A percentile compares a stretch with the other conserved stretches of the same genome.
Conservation (phyloP, 1,139 yeast species). For the Fermentozyma sake region DNA sequence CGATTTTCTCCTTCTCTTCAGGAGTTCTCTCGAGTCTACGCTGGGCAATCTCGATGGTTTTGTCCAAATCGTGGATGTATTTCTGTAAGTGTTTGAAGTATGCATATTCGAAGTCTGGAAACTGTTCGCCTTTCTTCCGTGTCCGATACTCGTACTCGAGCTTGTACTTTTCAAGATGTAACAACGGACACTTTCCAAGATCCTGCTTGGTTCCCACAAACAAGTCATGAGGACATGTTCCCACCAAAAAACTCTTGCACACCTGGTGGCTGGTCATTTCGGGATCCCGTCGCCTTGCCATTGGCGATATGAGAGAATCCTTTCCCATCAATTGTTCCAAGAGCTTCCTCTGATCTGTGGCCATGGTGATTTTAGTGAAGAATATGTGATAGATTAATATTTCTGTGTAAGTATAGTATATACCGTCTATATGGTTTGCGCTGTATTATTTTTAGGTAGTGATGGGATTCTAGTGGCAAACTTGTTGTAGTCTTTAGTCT, state of each 20-base stretch:
- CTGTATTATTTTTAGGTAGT: too few species aligned
- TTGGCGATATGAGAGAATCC: constrained; percentile 43
- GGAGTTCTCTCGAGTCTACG: constrained; percentile 70
- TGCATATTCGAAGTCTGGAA: constrained; percentile 70
- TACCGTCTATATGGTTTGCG: too few species aligned
- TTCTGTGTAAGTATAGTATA: too few species aligned
- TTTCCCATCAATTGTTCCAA: constrained; percentile 83
- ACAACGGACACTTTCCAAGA: constrained; percentile 72
- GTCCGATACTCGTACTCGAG: constrained; percentile 63
- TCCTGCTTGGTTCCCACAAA: constrained; percentile 82
- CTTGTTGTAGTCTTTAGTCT: too few species aligned
- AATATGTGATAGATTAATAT: neutral
- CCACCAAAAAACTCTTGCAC: constrained; percentile 79
- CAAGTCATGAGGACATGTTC: constrained; percentile 84
- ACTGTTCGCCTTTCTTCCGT: constrained; percentile 48
- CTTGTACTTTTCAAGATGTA: constrained; percentile 74
- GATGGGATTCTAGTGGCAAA: too few species aligned
- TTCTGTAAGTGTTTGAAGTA: constrained; percentile 52
- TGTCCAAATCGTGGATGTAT: constrained; percentile 64
- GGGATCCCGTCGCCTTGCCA: constrained; percentile 34
- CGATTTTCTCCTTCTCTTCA: constrained; percentile 67
- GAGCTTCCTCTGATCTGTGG: constrained; percentile 71
- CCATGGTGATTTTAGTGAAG: constrained; percentile 23
- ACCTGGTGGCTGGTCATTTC: constrained; percentile 63
- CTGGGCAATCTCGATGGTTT: constrained; percentile 61